Evolutionary conservation across 2,329 filamentous ascomycete genomes (phyloP).

Genomic region (Pseudocercospora pini-densiflorae): DNA sequence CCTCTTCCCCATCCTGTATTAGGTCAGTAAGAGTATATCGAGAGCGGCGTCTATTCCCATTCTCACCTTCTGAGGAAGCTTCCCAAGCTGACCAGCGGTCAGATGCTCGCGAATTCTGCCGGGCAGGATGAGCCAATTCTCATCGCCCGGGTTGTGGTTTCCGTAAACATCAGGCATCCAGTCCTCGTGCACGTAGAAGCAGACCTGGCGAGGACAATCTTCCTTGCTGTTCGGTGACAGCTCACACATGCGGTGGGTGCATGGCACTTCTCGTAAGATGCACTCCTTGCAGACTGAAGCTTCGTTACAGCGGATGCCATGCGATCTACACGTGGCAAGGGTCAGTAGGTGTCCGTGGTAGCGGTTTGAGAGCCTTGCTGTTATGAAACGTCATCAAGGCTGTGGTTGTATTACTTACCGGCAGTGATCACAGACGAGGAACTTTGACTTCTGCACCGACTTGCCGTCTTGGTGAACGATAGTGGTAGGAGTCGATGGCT

Average conservation of each 20-base stretch:
- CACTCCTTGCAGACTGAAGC: conserved; percentile 30
- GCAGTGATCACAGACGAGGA: conserved; percentile 29
- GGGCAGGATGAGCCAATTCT: conserved; percentile 25
- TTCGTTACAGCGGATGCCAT: conserved; percentile 29
- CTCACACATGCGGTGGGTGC: conserved; percentile 26
- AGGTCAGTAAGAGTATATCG: background rate
- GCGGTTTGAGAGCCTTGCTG: background rate
- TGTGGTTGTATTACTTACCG: conserved; percentile 9
- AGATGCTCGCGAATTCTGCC: conserved; percentile 24
- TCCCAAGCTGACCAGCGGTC: conserved; percentile 20
- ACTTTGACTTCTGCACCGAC: conserved; percentile 12
- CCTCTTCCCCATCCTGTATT: conserved; percentile 6
- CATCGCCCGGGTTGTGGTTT: conserved; percentile 21
- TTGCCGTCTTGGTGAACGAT: conserved; percentile 6
- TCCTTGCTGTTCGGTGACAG: conserved; percentile 20
- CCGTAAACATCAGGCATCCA: conserved; percentile 29
- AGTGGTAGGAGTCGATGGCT: background rate
- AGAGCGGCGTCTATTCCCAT: background rate
- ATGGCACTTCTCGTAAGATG: conserved; percentile 24
- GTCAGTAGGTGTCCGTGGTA: conserved; percentile 2
- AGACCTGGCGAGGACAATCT: conserved; percentile 25
- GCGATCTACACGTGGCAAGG: conserved; percentile 16
- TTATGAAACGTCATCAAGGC: background rate
- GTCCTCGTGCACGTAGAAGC: conserved; percentile 28
- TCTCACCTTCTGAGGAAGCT: conserved; percentile 9